These are phyloP conservation scores for Fereydounia khargensis DNA, from an alignment of 1,284 basidiomycete species.

Conservation along the genomic window DNA sequence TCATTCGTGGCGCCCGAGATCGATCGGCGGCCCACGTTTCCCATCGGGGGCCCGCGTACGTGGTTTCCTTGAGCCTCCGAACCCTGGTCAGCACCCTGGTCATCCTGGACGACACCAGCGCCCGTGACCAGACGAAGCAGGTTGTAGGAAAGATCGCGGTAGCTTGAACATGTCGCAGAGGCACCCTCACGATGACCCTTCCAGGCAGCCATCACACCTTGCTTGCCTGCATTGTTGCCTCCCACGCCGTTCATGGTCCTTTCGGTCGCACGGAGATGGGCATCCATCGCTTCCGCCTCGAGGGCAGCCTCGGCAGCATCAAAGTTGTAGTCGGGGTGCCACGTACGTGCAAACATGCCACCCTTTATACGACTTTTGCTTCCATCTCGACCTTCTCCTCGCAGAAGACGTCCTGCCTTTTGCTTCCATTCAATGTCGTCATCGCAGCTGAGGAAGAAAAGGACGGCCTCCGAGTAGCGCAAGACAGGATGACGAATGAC, in stretches of 20 bases:
- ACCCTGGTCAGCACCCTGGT: conserved; percentile 4
- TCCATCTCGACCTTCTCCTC: conserved; percentile 1
- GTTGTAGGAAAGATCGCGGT: conserved; percentile 36
- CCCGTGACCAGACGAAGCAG: conserved; percentile 40
- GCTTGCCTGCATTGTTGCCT: conserved; percentile 17
- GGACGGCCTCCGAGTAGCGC: conserved; percentile 74
- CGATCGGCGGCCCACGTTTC: conserved; percentile 61
- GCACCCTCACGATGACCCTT: conserved; percentile 16
- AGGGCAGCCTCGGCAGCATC: conserved; percentile 59
- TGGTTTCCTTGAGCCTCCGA: conserved; percentile 64
- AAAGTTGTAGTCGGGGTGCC: conserved; percentile 78
- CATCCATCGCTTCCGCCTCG: conserved; percentile 27
- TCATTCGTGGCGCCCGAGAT: conserved; percentile 64
- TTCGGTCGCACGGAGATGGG: conserved; percentile 22
- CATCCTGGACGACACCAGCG: conserved; percentile 12
- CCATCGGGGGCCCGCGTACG: conserved; percentile 57
- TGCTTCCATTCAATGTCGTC: conserved; percentile 25
- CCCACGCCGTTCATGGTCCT: conserved; percentile 32
- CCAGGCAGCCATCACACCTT: conserved; percentile 28
- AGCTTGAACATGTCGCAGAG: conserved; percentile 14
- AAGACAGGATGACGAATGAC: conserved; percentile 75
- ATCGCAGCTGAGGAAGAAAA: conserved; percentile 66
- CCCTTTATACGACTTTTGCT: neutral
- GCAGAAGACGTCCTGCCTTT: conserved; percentile 4
- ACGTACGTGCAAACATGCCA: conserved; percentile 72